Evolutionary conservation across 2,329 filamentous ascomycete genomes (phyloP), one percentile per base, ranked within the genome.

Genomic region (Ophiostoma populinum): DNA sequence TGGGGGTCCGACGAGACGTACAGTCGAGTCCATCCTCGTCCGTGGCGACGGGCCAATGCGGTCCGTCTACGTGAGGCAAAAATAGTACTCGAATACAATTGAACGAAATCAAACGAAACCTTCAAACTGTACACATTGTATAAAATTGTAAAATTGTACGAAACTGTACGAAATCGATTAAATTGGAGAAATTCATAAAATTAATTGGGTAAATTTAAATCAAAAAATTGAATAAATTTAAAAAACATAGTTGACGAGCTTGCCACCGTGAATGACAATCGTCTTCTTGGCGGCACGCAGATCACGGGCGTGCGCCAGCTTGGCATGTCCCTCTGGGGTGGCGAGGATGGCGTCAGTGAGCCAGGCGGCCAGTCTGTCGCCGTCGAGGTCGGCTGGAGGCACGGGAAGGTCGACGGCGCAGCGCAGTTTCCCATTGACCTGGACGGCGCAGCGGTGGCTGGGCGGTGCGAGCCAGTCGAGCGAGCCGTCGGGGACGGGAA

Each of bases 351-450:
- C 61, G 4, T 56, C 55, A 3, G 76, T 56, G 30, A 86, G 58
- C 66, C 73, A 83, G 10, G 62, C 56, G 39, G 64, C 58, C 40
- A 79, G 55, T 34, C 52, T 56, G 4, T 62, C 55, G 37, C 53
- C 56, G 3, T 62, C 54, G 18, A 70, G 46, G 2, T 52, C 52
- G 0, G 49, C 47, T 4, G 63, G 52, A 28, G 63, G 58, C 19
- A 62, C 61, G 1, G 70, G 62, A 17, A 90, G 70, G 2, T 74
- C 61, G n/a, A 77, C 64, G 1, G 69, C 69, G 42, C 76, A 76
- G 24, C 71, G 72, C 42, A 80, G 54, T 52, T 78, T 85, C n/a
- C 83, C 82, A 48, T 92, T 83, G 41, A 92, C 56, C 48, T 85
- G 78, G 12, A 92, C 73, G 0, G 76, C 76, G 43, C 73, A 79